phyloP scores from a whole-genome alignment of 495 filamentous ascomycete species.

The Aspergillus avenaceus region DNA sequence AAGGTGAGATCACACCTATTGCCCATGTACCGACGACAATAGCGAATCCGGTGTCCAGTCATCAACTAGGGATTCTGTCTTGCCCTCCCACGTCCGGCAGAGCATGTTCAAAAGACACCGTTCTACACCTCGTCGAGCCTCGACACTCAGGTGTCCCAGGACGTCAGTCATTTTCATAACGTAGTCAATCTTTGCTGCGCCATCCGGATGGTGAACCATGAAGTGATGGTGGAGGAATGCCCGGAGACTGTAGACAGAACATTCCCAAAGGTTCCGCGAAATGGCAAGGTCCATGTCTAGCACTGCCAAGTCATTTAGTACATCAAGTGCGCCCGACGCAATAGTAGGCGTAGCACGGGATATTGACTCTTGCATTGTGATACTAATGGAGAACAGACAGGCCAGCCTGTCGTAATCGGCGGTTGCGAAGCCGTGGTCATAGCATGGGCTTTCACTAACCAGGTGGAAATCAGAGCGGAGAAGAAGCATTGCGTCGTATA shows the following conservation, averaged over 20 bases:
- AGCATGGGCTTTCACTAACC: background rate
- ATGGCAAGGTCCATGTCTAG: constrained; percentile 13
- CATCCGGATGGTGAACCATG: constrained; percentile 1
- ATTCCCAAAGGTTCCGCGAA: constrained; percentile 8
- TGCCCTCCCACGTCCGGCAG: constrained; percentile 8
- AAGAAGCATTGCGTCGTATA: constrained; percentile 17
- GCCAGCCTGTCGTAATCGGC: constrained; percentile 16
- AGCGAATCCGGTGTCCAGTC: constrained; percentile 25
- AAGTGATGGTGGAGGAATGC: constrained; percentile 16
- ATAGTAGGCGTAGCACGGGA: background rate
- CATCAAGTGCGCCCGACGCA: background rate
- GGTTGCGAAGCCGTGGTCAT: background rate
- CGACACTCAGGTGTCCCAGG: constrained; percentile 17
- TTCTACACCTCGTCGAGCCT: constrained; percentile 23
- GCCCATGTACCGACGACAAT: constrained; percentile 21
- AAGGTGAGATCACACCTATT: too few species aligned
- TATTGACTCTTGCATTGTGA: constrained; percentile 25
- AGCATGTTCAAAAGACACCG: constrained; percentile 28
- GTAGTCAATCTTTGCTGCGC: constrained; percentile 16
- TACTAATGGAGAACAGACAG: constrained; percentile 21
- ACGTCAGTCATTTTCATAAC: constrained; percentile 18
- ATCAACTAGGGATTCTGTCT: constrained; percentile 9
- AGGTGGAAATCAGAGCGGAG: constrained; percentile 15
- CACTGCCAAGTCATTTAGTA: constrained; percentile 3
- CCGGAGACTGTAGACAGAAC: constrained; percentile 15